Evolutionary conservation across 768 basidiomycete genomes (phyloP).

Genomic region (Mycena capillaripes): DNA sequence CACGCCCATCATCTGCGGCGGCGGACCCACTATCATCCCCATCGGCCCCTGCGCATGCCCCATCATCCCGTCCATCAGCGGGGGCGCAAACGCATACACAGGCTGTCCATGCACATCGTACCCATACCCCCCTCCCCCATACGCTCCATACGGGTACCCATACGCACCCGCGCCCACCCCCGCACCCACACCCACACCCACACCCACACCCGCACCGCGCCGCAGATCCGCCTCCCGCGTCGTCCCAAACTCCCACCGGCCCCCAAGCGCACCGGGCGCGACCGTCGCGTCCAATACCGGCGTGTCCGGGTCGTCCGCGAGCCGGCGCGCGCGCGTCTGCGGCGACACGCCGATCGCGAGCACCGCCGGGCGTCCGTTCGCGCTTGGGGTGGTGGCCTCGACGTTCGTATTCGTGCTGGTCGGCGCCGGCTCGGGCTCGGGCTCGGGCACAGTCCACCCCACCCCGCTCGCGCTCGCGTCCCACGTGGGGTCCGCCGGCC

Average conservation of each 20-base stretch:
- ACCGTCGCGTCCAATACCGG: constrained; percentile 28
- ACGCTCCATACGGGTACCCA: constrained; percentile 13
- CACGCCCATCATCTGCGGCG: constrained; percentile 27
- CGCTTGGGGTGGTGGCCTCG: background rate
- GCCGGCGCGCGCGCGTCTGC: constrained; percentile 17
- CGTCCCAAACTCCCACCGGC: constrained; percentile 36
- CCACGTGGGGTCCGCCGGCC: constrained; percentile 17
- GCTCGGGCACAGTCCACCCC: background rate
- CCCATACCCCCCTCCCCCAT: constrained; percentile 8
- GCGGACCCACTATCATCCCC: constrained; percentile 18
- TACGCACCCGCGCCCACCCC: constrained; percentile 4
- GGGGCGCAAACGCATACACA: constrained; percentile 13
- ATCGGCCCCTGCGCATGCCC: background rate
- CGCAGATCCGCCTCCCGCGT: constrained; percentile 17
- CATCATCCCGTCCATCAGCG: constrained; percentile 18
- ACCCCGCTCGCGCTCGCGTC: background rate
- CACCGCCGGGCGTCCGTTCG: background rate
- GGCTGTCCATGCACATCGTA: constrained; percentile 9
- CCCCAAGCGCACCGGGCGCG: constrained; percentile 4
- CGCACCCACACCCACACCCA: background rate
- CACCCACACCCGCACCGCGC: too few relatives aligned
- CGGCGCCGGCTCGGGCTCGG: too few relatives aligned
- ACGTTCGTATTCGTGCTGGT: background rate
- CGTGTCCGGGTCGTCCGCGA: constrained; percentile 2
- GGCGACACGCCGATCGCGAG: constrained; percentile 36